phyloP scores from a whole-genome alignment of 768 basidiomycete species.

The Tephrocybe rancida region DNA sequence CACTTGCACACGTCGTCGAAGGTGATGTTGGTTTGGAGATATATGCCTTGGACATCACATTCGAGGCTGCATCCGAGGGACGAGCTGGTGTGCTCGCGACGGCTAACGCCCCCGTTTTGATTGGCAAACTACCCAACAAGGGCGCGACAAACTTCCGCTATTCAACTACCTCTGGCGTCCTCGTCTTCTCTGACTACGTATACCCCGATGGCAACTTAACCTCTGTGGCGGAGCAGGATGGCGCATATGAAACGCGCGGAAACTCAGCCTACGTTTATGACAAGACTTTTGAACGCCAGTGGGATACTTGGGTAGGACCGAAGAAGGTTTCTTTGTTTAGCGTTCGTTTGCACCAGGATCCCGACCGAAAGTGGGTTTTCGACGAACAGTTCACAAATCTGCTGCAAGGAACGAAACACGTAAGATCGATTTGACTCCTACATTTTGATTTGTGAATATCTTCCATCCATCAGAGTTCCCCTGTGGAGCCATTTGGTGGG shows the following conservation, averaged over 20 bases:
- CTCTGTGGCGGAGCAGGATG: constrained; percentile 68
- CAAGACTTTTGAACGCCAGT: constrained; percentile 69
- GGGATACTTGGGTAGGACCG: constrained; percentile 75
- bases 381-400: constrained; percentile 57
- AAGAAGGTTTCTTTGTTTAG: constrained; percentile 77
- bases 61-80: constrained; percentile 31
- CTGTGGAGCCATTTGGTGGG: constrained; percentile 89
- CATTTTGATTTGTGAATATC: neutral
- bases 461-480: constrained; percentile 49
- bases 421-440: constrained; percentile 34
- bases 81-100: constrained; percentile 29
- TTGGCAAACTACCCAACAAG: constrained; percentile 71
- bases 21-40: constrained; percentile 57
- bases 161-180: constrained; percentile 49
- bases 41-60: constrained; percentile 58
- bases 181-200: constrained; percentile 88
- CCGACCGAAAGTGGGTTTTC: constrained; percentile 55
- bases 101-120: constrained; percentile 42
- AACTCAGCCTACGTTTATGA: constrained; percentile 76
- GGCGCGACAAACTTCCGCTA: constrained; percentile 74
- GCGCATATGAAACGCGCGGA: constrained; percentile 72
- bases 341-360: constrained; percentile 52
- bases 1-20: constrained; percentile 70
- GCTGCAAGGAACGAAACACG: constrained; percentile 70
- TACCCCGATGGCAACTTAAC: constrained; percentile 75